Conservation (phyloP, 768 basidiomycete genomes). For the Serendipita vermifera region DNA sequence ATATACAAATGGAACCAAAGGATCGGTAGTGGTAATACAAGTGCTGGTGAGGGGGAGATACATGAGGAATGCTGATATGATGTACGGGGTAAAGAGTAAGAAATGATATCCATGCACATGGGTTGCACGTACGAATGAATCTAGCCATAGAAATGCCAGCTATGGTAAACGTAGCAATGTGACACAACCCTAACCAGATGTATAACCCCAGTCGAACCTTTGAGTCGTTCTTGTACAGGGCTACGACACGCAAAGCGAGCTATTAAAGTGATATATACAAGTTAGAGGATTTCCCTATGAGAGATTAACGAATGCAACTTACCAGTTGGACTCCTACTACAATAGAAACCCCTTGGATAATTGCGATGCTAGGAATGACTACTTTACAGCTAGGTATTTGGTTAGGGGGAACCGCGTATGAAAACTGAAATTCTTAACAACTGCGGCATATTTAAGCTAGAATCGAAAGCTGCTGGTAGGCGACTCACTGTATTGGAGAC, state of each 20-base stretch:
- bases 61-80: not conserved
- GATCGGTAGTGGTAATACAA: not conserved
- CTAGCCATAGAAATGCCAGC: not conserved
- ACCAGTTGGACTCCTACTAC: slow-evolving; percentile 2
- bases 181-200: not conserved
- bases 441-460: no score
- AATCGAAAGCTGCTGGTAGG: no score
- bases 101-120: not conserved
- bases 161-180: not conserved
- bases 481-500: not conserved
- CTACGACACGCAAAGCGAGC: slow-evolving; percentile 5
- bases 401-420: no score
- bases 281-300: no score
- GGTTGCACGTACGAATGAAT: not conserved
- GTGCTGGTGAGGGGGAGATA: not conserved
- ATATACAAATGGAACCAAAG: not conserved
- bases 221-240: slow-evolving; percentile 2
- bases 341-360: slow-evolving; percentile 6
- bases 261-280: not conserved
- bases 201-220: not conserved
- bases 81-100: not conserved
- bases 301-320: no score
- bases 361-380: not conserved
- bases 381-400: slow-evolving; percentile 5
- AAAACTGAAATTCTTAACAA: no score